phyloP scores from a whole-genome alignment of 208 protist genomes.

The Crithidia sp. region DNA sequence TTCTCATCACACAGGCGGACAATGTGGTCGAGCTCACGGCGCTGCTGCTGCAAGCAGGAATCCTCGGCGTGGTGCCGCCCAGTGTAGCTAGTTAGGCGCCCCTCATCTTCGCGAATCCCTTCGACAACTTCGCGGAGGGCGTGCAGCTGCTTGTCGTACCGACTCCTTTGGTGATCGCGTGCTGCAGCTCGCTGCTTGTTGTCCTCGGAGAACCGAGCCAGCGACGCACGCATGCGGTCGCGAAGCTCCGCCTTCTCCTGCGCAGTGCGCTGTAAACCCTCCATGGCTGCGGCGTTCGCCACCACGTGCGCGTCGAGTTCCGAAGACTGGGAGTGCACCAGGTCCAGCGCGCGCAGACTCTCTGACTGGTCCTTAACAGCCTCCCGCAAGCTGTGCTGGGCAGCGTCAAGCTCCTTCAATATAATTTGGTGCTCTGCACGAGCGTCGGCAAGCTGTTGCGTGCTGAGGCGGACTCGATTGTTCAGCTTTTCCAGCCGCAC shows the following conservation, averaged over 20 bases:
- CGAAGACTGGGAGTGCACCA: constrained; percentile 38
- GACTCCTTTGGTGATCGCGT: constrained; percentile 24
- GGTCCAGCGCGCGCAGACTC: constrained; percentile 44
- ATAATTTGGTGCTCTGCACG: constrained; percentile 39
- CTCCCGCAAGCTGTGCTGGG: constrained; percentile 38
- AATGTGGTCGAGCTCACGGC: constrained; percentile 24
- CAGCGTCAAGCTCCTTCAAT: constrained; percentile 38
- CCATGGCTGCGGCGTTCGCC: constrained; percentile 48
- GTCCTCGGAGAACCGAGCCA: constrained; percentile 17
- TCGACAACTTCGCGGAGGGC: constrained; percentile 15
- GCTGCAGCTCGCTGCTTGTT: constrained; percentile 18
- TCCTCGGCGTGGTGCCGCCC: constrained; percentile 24
- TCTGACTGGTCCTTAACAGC: constrained; percentile 51
- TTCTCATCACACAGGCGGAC: constrained; percentile 30
- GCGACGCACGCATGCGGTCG: constrained; percentile 12
- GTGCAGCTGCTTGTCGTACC: constrained; percentile 31
- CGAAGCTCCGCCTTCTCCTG: constrained; percentile 24
- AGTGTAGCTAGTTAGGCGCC: neutral
- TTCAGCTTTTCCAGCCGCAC: constrained; percentile 36
- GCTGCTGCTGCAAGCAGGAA: constrained; percentile 26
- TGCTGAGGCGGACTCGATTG: constrained; percentile 14
- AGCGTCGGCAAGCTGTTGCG: constrained; percentile 32
- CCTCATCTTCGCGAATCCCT: constrained; percentile 12
- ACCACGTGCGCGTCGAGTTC: constrained; percentile 46
- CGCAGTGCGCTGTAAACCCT: constrained; percentile 9